Conservation (phyloP, 139 green algal genomes). For the Tetradesmus obliquus region DNA sequence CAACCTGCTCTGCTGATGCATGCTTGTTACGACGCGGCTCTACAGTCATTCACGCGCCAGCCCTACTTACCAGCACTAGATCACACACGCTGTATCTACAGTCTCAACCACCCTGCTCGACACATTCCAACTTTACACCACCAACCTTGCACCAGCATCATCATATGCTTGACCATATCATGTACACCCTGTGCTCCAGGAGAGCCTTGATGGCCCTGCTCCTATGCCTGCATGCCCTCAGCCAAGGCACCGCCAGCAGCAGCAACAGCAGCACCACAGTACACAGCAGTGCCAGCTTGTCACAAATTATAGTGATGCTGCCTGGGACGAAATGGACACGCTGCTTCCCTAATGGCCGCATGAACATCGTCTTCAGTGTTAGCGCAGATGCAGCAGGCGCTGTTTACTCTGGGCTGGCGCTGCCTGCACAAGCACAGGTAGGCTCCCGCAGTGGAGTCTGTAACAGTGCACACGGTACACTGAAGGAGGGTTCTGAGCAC, state of each 20-base stretch:
- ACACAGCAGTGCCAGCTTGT: background rate
- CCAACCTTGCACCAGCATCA: background rate
- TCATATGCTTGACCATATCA: background rate
- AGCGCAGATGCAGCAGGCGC: background rate
- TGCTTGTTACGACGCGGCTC: no score
- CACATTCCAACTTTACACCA: background rate
- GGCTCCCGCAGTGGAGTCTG: background rate
- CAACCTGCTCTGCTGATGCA: no score
- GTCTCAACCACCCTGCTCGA: background rate
- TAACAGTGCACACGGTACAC: no score
- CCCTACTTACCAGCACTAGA: background rate
- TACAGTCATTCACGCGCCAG: no score
- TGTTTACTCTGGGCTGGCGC: background rate
- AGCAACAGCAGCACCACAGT: background rate
- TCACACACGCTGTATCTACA: background rate
- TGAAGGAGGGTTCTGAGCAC: no score
- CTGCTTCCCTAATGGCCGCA: background rate
- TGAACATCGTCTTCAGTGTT: background rate
- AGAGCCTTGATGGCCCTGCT: background rate
- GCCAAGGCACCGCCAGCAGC: background rate
- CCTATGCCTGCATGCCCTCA: background rate
- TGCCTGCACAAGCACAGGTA: background rate
- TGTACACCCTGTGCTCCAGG: background rate
- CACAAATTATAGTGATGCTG: background rate
- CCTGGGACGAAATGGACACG: background rate